Percentiles rank a stretch among this genome's conserved stretches.
phyloP scores from a whole-genome alignment of 371 early-diverging fungal genomes.

The Saksenaea oblongispora region DNA sequence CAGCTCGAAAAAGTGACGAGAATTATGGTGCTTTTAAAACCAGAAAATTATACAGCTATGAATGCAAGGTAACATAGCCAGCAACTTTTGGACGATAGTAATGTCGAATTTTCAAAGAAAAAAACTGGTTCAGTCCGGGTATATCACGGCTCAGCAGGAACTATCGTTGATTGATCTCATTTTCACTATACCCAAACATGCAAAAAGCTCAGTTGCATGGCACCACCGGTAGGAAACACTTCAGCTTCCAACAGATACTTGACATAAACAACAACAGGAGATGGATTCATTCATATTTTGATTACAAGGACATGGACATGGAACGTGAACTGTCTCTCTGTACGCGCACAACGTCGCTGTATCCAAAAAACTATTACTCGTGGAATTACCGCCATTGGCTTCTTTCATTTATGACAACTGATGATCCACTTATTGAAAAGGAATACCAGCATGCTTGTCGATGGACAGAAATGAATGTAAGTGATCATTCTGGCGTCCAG shows the following conservation, averaged over 20 bases:
- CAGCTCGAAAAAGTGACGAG: slow-evolving; percentile 27
- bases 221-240: slow-evolving; percentile 45
- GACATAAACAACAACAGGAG: slow-evolving; percentile 19
- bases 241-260: background rate
- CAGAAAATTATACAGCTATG: slow-evolving; percentile 59
- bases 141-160: slow-evolving; percentile 34
- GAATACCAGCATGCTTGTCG: slow-evolving; percentile 33
- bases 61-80: slow-evolving; percentile 48
- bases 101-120: slow-evolving; percentile 16
- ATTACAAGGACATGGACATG: slow-evolving; percentile 16
- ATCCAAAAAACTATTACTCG: slow-evolving; percentile 60
- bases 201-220: slow-evolving; percentile 62
- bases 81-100: background rate
- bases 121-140: slow-evolving; percentile 28
- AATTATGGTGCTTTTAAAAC: slow-evolving; percentile 51
- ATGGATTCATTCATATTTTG: slow-evolving; percentile 33
- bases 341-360: slow-evolving; percentile 32
- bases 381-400: slow-evolving; percentile 60
- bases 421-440: background rate
- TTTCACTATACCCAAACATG: slow-evolving; percentile 55
- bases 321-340: slow-evolving; percentile 43
- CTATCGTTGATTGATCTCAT: slow-evolving; percentile 41
- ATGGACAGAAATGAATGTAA: slow-evolving; percentile 52
- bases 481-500: slow-evolving; percentile 60
- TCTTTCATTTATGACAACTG: slow-evolving; percentile 13